Evolutionary conservation across 805 yeast species (phyloP).

Genomic region (Myxozyma neglecta): DNA sequence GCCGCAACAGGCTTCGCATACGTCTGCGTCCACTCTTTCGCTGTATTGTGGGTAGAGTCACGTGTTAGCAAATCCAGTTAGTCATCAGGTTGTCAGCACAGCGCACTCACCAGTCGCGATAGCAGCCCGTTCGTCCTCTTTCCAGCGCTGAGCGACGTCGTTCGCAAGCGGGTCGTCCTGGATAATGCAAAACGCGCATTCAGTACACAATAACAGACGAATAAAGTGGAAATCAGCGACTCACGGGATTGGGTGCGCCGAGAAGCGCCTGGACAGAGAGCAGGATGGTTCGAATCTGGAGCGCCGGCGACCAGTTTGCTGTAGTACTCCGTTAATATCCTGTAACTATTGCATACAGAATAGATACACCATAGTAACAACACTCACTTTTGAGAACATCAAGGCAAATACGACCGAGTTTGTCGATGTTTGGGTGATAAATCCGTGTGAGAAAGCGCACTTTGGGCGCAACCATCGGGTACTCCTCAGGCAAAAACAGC

Average conservation of each 20-base stretch:
- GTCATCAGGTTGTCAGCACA: not conserved
- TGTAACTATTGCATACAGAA: not conserved
- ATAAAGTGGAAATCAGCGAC: not conserved
- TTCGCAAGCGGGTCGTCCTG: conserved; percentile 92
- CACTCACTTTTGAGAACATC: conserved; percentile 77
- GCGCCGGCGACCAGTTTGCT: conserved; percentile 96
- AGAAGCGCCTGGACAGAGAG: conserved; percentile 89
- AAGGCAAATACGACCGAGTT: conserved; percentile 90
- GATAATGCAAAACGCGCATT: not conserved
- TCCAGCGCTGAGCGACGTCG: conserved; percentile 97
- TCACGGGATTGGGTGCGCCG: conserved; percentile 86
- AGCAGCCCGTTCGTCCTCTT: conserved; percentile 77
- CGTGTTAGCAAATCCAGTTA: not conserved
- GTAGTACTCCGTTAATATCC: not conserved
- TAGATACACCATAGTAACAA: too few species aligned
- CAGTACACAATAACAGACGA: not conserved
- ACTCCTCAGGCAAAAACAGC: conserved; percentile 89
- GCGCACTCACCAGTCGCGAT: conserved; percentile 63
- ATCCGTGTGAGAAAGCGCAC: conserved; percentile 90
- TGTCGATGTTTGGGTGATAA: conserved; percentile 95
- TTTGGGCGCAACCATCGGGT: conserved; percentile 87
- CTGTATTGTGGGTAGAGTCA: conserved; percentile 9
- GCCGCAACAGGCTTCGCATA: conserved; percentile 47
- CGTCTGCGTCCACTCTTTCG: conserved; percentile 63
- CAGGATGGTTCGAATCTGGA: conserved; percentile 89